A percentile compares a stretch with the other conserved stretches of the same genome.
These are phyloP conservation scores for Magnusiomyces suaveolens DNA, from an alignment of 1,139 yeast genomes.

Conservation along the genomic window DNA sequence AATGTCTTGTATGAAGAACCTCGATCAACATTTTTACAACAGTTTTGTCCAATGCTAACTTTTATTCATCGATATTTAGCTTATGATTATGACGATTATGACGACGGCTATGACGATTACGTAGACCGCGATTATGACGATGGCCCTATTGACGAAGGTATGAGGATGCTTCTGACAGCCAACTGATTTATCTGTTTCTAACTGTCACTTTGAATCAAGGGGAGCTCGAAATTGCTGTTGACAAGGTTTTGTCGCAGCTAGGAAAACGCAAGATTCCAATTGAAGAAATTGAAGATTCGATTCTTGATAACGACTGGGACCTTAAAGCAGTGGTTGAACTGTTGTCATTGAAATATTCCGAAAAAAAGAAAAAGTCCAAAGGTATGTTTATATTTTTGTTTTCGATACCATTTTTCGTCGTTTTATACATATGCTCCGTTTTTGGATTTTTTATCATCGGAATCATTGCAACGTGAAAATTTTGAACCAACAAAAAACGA, in stretches of 20 bases:
- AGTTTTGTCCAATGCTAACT: too few species aligned
- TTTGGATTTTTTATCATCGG: too few species aligned
- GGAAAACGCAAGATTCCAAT: constrained; percentile 44
- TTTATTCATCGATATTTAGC: too few species aligned
- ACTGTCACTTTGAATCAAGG: neutral
- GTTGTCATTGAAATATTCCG: neutral
- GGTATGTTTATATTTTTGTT: neutral
- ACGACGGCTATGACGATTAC: constrained; percentile 4
- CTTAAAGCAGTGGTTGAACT: constrained; percentile 37
- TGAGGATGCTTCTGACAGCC: neutral
- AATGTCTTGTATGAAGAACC: neutral
- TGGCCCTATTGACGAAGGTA: constrained; percentile 1
- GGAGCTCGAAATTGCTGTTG: constrained; percentile 12
- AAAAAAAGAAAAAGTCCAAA: neutral
- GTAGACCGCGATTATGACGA: neutral
- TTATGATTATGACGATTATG: constrained; percentile 1
- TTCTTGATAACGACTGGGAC: constrained; percentile 54
- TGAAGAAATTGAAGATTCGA: constrained; percentile 46
- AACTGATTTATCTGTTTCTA: neutral
- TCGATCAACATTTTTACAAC: too few species aligned
- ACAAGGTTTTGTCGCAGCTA: constrained; percentile 40
- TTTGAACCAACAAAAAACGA: too few species aligned
- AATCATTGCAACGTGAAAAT: too few species aligned
- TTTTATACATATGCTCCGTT: too few species aligned
- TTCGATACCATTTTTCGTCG: neutral